Conservation (phyloP, 116 monocot species). For the Zostera marina region DNA sequence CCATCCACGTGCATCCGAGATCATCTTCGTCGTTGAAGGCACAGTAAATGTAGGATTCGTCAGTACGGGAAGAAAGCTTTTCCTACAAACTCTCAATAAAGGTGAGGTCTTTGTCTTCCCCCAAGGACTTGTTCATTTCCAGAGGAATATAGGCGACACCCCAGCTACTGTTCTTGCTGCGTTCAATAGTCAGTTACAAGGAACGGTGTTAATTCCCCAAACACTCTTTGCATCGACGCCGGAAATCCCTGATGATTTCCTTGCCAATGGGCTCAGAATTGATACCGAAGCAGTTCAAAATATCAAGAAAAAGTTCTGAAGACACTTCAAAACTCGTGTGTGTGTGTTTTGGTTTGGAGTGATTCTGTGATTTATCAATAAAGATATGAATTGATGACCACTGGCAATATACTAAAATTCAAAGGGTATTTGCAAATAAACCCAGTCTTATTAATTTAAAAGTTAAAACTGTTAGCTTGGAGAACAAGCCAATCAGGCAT, state of each 20-base stretch:
- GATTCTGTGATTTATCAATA: too few relatives aligned
- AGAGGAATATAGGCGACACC: constrained; percentile 14
- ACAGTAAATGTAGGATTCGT: constrained; percentile 18
- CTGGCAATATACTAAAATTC: too few relatives aligned
- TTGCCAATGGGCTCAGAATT: constrained; percentile 20
- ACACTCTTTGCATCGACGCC: constrained; percentile 18
- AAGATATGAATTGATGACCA: too few relatives aligned
- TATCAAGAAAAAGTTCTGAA: constrained; percentile 12
- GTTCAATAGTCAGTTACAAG: constrained; percentile 30
- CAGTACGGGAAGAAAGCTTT: constrained; percentile 19
- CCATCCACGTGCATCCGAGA: constrained; percentile 31
- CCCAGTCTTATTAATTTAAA: too few relatives aligned
- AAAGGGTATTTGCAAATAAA: too few relatives aligned
- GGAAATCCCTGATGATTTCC: constrained; percentile 14
- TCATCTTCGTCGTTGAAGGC: constrained; percentile 25
- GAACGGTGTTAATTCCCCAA: constrained; percentile 15
- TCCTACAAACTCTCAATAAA: constrained; percentile 12
- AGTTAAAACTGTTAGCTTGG: too few relatives aligned
- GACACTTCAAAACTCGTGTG: too few relatives aligned
- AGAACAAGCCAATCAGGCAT: too few relatives aligned
- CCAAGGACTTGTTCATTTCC: constrained; percentile 23
- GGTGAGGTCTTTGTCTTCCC: constrained; percentile 31
- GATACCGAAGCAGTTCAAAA: constrained; percentile 4
- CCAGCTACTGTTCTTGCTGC: constrained; percentile 18
- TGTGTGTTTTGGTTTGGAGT: too few relatives aligned